phyloP scores from a whole-genome alignment of 371 early-diverging fungal genomes.

The Smittium culicis region DNA sequence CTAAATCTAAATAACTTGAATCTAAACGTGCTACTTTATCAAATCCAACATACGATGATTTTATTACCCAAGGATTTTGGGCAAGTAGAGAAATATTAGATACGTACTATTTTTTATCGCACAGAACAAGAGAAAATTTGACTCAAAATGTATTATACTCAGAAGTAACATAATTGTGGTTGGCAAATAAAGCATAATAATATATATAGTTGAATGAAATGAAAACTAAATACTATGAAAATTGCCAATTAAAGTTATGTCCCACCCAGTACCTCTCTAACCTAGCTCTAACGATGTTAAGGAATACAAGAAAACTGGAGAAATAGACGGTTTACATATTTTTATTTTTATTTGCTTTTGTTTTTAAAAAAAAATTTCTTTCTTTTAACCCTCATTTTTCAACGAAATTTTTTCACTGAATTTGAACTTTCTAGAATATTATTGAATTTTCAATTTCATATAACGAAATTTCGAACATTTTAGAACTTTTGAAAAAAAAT shows the following conservation, averaged over 20 bases:
- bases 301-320: neutral
- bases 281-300: neutral
- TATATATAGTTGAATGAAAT: slow-evolving; percentile 1
- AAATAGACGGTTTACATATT: neutral
- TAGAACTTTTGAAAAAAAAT: neutral
- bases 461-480: neutral
- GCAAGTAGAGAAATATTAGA: slow-evolving; percentile 13
- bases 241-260: neutral
- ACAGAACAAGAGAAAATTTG: slow-evolving; percentile 9
- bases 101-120: slow-evolving; percentile 12
- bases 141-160: slow-evolving; percentile 4
- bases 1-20: slow-evolving; percentile 16
- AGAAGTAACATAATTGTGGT: slow-evolving; percentile 2
- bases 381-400: neutral
- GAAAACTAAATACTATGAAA: slow-evolving; percentile 6
- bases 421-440: neutral
- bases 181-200: slow-evolving; percentile 7
- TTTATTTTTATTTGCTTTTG: neutral
- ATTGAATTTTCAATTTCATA: neutral
- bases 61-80: slow-evolving; percentile 19
- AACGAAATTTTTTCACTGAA: neutral
- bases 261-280: neutral
- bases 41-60: slow-evolving; percentile 17
- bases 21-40: slow-evolving; percentile 16
- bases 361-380: slow-evolving; percentile 3